Percentiles rank a stretch among this genome's conserved stretches.
Evolutionary conservation across 768 basidiomycete genomes (phyloP).

Genomic region (Gymnopilus junonius): DNA sequence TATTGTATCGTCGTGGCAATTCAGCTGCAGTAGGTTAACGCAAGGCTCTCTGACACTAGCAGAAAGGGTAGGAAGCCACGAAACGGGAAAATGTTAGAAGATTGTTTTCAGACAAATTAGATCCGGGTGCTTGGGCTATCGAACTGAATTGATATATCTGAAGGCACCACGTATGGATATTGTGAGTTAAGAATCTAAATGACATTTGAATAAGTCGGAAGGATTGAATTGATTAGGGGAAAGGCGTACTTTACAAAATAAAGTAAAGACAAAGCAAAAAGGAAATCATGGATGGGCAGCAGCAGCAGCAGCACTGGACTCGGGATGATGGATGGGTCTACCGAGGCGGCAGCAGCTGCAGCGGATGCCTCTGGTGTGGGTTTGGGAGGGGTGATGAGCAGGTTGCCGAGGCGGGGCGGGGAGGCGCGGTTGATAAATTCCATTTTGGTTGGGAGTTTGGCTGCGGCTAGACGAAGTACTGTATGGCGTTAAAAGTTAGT

Average conservation of each 20-base stretch:
- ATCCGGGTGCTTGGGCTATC: no score
- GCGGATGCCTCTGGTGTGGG: not conserved
- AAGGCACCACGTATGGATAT: no score
- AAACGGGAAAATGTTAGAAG: no score
- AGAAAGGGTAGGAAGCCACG: no score
- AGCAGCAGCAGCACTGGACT: not conserved
- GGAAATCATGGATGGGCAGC: not conserved
- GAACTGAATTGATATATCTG: no score
- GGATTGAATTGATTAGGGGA: no score
- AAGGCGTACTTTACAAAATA: not conserved
- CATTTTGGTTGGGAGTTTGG: conserved; percentile 84
- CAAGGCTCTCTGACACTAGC: no score
- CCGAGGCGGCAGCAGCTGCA: not conserved
- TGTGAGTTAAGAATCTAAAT: no score
- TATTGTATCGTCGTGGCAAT: no score
- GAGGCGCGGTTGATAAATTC: conserved; percentile 80
- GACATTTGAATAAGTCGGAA: no score
- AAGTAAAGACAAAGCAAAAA: not conserved
- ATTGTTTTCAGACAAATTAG: no score
- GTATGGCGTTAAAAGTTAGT: not conserved
- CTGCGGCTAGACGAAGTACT: conserved; percentile 90
- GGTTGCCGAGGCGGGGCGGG: conserved; percentile 74
- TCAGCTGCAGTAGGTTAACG: no score
- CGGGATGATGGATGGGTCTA: not conserved
- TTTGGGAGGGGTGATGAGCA: conserved; percentile 53